Evolutionary conservation across 2,329 filamentous ascomycete species (phyloP), one percentile per base, ranked within the genome.

Genomic region (Ascocoryne sarcoides): DNA sequence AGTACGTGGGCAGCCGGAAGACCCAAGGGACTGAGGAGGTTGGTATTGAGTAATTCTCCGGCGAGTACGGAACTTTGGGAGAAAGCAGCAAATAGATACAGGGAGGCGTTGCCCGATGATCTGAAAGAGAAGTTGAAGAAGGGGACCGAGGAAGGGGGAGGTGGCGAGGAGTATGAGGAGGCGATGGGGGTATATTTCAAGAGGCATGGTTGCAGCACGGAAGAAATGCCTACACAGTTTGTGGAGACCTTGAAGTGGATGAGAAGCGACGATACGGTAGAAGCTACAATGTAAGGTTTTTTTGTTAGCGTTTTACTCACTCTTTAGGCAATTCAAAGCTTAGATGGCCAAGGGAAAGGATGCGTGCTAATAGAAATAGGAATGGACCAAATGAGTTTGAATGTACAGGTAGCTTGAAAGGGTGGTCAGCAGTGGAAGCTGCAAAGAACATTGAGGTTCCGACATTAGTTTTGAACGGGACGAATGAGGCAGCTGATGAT

Each of bases 401-500:
- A 5, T 49, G 61, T 19, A 57, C 54, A 1, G 65, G 66, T 0
- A 57, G 45, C 15, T 47, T 68, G 20, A 62, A 60, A 45, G 39
- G 54, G 7, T 69, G 63, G 63, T 54, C 51, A 32, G 54, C 62
- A 17, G 55, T 50, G 2, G 50, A 55, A 3, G 42, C 56, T 14
- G 47, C 63, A 28, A 50, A 60, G 39, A 52, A 59, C 17, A 64
- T 68, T 38, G 52, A 53, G 0, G 58, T 59, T 2, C 54, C 59
- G 14, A 62, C 61, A 3, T 42, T 68, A 36, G 46, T 68, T 1
- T 57, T 66, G 34, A 68, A 68, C 49, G 65, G 63, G 5, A 53
- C 55, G 28, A 63, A 59, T 42, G 65, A 68, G 40, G 39, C 39
- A 10, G 47, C 45, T 4, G 18, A 26, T 36, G 47, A 65, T 44